A percentile compares a stretch with the other conserved stretches of the same genome.
These are phyloP conservation scores for Penicillium sclerotigenum DNA, from an alignment of 2,329 filamentous ascomycete genomes.

Conservation along the genomic window DNA sequence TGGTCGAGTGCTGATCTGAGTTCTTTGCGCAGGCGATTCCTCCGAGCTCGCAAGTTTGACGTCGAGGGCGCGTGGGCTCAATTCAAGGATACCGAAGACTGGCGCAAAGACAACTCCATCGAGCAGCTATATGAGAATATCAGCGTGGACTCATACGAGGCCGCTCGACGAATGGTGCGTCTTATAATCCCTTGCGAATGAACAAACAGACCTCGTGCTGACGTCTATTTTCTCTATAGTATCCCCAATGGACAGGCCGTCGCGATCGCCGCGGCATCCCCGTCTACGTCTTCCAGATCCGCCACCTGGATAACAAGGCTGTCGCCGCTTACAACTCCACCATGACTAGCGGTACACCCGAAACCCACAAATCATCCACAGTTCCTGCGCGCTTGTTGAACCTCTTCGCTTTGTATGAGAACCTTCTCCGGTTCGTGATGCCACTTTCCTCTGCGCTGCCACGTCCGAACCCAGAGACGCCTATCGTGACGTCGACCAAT, in stretches of 20 bases:
- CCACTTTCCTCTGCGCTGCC: constrained; percentile 78
- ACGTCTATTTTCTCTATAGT: constrained; percentile 51
- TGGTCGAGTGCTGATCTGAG: neutral
- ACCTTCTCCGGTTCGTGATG: constrained; percentile 80
- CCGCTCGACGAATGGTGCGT: constrained; percentile 66
- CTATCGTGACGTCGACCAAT: constrained; percentile 88
- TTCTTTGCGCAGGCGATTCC: constrained; percentile 62
- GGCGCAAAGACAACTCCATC: constrained; percentile 76
- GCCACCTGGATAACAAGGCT: constrained; percentile 75
- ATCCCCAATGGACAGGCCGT: constrained; percentile 92
- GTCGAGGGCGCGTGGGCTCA: constrained; percentile 74
- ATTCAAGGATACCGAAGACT: constrained; percentile 84
- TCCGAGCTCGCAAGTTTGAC: constrained; percentile 79
- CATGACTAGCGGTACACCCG: constrained; percentile 46
- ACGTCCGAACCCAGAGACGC: constrained; percentile 71
- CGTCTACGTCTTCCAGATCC: constrained; percentile 86
- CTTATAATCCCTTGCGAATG: neutral
- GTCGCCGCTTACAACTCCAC: constrained; percentile 69
- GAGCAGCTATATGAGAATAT: constrained; percentile 81
- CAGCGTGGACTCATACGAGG: constrained; percentile 78
- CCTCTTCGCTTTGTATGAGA: constrained; percentile 90
- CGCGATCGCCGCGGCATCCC: constrained; percentile 88
- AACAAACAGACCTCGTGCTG: neutral
- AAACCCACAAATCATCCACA: constrained; percentile 57
- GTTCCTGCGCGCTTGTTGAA: constrained; percentile 71